These are phyloP conservation scores for Aureobasidium sp. DNA, from an alignment of 2,329 filamentous ascomycete species.

Conservation along the genomic window DNA sequence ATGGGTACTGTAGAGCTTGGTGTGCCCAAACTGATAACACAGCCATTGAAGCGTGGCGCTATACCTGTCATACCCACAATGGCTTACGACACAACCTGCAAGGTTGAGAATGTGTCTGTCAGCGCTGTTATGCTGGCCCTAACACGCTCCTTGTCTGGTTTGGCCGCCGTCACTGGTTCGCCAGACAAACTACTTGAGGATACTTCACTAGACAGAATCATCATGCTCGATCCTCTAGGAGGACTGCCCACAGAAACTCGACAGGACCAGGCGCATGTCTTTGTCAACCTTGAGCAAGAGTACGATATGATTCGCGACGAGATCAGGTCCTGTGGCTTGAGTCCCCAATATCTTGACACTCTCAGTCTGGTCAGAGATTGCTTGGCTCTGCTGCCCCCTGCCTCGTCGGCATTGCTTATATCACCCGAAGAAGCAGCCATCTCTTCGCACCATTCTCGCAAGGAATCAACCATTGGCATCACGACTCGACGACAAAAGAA, in stretches of 20 bases:
- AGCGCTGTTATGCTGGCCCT: slow-evolving; percentile 67
- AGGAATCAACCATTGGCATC: slow-evolving; percentile 30
- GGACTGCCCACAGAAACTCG: slow-evolving; percentile 63
- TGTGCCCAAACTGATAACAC: slow-evolving; percentile 47
- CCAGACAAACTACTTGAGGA: slow-evolving; percentile 19
- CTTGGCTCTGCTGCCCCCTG: slow-evolving; percentile 68
- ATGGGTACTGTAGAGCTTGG: slow-evolving; percentile 32
- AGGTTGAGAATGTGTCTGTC: slow-evolving; percentile 42
- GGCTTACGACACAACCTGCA: slow-evolving; percentile 47
- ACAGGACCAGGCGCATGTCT: slow-evolving; percentile 63
- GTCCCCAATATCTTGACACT: slow-evolving; percentile 54
- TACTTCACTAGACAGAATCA: slow-evolving; percentile 70
- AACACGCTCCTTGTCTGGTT: slow-evolving; percentile 64
- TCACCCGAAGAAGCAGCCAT: slow-evolving; percentile 75
- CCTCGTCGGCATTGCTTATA: slow-evolving; percentile 81
- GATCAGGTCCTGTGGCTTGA: slow-evolving; percentile 19
- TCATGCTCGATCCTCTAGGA: slow-evolving; percentile 78
- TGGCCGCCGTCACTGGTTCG: slow-evolving; percentile 31
- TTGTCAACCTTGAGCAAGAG: slow-evolving; percentile 91
- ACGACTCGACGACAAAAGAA: slow-evolving; percentile 60
- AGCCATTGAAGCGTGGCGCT: slow-evolving; percentile 57
- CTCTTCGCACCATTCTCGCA: slow-evolving; percentile 29
- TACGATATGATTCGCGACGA: slow-evolving; percentile 60
- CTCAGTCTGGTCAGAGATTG: slow-evolving; percentile 62
- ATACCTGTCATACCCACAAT: slow-evolving; percentile 63